phyloP scores from a whole-genome alignment of 2,329 filamentous ascomycete genomes.

The Arthrocladium fulminans region DNA sequence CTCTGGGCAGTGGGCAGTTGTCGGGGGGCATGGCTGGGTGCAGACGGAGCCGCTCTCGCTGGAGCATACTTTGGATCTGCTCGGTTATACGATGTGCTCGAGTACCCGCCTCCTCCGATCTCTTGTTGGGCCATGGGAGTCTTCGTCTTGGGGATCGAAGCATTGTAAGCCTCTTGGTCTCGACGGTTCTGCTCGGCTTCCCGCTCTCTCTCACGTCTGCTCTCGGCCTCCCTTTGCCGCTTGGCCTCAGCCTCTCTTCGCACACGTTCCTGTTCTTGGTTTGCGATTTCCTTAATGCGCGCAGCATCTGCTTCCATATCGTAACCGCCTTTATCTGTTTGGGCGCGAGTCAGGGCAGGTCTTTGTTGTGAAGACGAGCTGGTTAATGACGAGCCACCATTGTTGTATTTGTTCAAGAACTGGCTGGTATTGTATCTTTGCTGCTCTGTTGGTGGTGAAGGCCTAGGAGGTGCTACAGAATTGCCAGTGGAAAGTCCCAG shows the following conservation, averaged over 20 bases:
- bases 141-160: constrained; percentile 73
- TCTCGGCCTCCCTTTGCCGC: constrained; percentile 30
- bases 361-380: constrained; percentile 30
- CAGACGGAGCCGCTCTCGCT: constrained; percentile 70
- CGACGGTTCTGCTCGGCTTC: constrained; percentile 56
- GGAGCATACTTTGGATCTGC: constrained; percentile 67
- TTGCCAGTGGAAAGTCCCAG: constrained; percentile 47
- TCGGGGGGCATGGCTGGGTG: constrained; percentile 46
- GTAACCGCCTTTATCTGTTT: constrained; percentile 34
- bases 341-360: constrained; percentile 48
- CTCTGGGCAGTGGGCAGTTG: constrained; percentile 53
- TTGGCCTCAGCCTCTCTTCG: constrained; percentile 38
- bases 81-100: constrained; percentile 33
- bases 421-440: constrained; percentile 39
- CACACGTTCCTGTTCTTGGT: constrained; percentile 39
- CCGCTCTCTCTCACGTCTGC: constrained; percentile 32
- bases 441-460: constrained; percentile 46
- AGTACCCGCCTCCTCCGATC: constrained; percentile 55
- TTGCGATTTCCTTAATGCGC: constrained; percentile 50
- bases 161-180: constrained; percentile 82
- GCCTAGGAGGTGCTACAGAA: constrained; percentile 60
- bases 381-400: constrained; percentile 9
- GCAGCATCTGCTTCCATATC: constrained; percentile 37
- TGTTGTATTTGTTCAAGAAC: constrained; percentile 25
- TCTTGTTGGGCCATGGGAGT: constrained; percentile 81